Percentiles rank a stretch among this genome's conserved stretches.
These are phyloP conservation scores for Falciphora oryzae DNA, from an alignment of 2,329 filamentous ascomycete species.

Conservation along the genomic window DNA sequence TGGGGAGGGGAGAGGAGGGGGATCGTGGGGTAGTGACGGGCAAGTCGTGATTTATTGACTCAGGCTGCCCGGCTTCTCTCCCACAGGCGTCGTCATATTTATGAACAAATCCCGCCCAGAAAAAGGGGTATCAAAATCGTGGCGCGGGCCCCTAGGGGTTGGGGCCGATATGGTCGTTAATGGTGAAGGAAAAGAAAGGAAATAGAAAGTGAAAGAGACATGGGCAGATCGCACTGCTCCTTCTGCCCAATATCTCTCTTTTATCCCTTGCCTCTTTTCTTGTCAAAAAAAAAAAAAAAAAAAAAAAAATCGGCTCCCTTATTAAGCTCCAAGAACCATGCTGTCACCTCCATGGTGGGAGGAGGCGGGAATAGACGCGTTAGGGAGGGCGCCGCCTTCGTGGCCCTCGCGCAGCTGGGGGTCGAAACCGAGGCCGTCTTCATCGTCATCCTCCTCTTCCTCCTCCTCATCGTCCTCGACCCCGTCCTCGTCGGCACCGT, in stretches of 20 bases:
- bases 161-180: neutral
- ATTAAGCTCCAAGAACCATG: neutral
- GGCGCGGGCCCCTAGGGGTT: neutral
- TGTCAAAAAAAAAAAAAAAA: neutral
- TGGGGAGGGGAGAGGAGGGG: too few relatives aligned
- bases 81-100: neutral
- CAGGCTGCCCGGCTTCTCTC: neutral
- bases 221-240: neutral
- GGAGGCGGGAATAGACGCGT: neutral
- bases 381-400: neutral
- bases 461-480: slow-evolving; percentile 54
- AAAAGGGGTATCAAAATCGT: neutral
- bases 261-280: neutral
- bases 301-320: neutral
- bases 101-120: neutral
- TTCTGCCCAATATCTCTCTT: neutral
- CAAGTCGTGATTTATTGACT: neutral
- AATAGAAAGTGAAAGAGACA: neutral
- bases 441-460: slow-evolving; percentile 32
- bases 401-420: neutral
- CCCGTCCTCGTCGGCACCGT: slow-evolving; percentile 54
- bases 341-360: neutral
- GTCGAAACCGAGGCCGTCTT: slow-evolving; percentile 7
- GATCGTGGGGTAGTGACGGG: neutral
- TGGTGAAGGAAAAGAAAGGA: neutral